Evolutionary conservation across 2,329 filamentous ascomycete genomes (phyloP).

Genomic region (Pyricularia grisea): DNA sequence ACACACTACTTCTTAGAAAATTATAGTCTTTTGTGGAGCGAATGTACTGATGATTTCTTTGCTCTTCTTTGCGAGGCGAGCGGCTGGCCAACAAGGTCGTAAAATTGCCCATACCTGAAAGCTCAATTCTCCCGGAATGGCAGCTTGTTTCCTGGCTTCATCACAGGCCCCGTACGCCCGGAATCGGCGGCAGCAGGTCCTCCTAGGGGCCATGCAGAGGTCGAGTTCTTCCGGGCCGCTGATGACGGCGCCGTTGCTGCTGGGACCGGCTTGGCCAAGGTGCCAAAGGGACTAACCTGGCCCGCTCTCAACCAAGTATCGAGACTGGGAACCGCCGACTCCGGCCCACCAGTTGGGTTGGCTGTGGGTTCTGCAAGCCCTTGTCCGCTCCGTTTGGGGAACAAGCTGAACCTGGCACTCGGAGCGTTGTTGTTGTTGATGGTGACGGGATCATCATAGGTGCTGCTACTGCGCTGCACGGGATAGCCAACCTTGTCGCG

Average conservation of each 20-base stretch:
- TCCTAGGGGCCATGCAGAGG: not conserved
- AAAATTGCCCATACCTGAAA: not conserved
- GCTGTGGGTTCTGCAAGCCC: not conserved
- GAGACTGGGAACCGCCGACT: slow-evolving; percentile 14
- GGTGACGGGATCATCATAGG: slow-evolving; percentile 1
- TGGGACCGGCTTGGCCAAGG: slow-evolving; percentile 12
- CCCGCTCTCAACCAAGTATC: slow-evolving; percentile 22
- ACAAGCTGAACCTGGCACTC: slow-evolving; percentile 14
- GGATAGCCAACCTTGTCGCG: not conserved
- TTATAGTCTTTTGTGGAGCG: not conserved
- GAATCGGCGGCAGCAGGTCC: not conserved
- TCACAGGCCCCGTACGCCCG: slow-evolving; percentile 1
- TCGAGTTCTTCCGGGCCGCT: not conserved
- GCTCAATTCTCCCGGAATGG: not conserved
- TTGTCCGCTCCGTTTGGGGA: slow-evolving; percentile 11
- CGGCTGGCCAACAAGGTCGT: too few species aligned
- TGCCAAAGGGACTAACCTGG: slow-evolving; percentile 24
- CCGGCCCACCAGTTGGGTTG: not conserved
- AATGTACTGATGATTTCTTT: not conserved
- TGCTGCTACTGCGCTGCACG: slow-evolving; percentile 3
- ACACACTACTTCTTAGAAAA: not conserved
- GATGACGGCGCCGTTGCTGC: not conserved
- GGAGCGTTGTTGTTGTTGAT: slow-evolving; percentile 9
- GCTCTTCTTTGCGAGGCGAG: too few species aligned
- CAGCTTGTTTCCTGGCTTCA: slow-evolving; percentile 2